Conservation (phyloP, 108 stramenopile genomes). For the Cylindrotheca closterium region DNA sequence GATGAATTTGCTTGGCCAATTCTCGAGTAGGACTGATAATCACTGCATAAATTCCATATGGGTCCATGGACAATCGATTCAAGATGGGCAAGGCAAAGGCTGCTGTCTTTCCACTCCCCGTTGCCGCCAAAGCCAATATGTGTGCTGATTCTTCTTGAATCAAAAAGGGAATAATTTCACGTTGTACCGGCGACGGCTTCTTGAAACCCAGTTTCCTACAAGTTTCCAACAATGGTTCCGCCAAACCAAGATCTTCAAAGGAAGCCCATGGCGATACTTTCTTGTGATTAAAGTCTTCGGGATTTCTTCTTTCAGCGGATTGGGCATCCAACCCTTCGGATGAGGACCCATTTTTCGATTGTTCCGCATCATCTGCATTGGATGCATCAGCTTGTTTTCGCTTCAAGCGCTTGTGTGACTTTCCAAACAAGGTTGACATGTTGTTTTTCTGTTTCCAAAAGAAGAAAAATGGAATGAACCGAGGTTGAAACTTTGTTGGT, state of each 20-base stretch:
- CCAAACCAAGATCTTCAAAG: constrained; percentile 67
- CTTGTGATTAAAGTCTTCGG: constrained; percentile 4
- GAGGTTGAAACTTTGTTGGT: not conserved
- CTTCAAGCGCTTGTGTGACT: constrained; percentile 15
- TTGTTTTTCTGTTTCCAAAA: too few relatives aligned
- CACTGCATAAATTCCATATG: constrained; percentile 91
- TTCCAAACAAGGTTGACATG: constrained; percentile 22
- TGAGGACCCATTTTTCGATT: not conserved
- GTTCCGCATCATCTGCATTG: constrained; percentile 22
- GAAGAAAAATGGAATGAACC: too few relatives aligned
- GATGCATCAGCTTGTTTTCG: constrained; percentile 3
- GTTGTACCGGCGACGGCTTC: constrained; percentile 73
- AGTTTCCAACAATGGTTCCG: constrained; percentile 62
- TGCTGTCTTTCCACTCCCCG: constrained; percentile 91
- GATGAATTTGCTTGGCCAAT: constrained; percentile 95
- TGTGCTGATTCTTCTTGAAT: constrained; percentile 48
- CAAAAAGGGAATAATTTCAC: constrained; percentile 66
- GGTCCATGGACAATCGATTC: constrained; percentile 78
- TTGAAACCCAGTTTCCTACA: constrained; percentile 67
- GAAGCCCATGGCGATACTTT: constrained; percentile 41
- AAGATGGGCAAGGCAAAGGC: constrained; percentile 92
- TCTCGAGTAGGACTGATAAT: constrained; percentile 95
- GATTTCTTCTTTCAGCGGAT: too few relatives aligned
- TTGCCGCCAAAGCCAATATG: constrained; percentile 71
- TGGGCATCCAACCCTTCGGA: not conserved